Percentiles rank a stretch among this genome's conserved stretches.
Evolutionary conservation across 2,329 filamentous ascomycete species (phyloP).

Genomic region (Hortaea werneckii): DNA sequence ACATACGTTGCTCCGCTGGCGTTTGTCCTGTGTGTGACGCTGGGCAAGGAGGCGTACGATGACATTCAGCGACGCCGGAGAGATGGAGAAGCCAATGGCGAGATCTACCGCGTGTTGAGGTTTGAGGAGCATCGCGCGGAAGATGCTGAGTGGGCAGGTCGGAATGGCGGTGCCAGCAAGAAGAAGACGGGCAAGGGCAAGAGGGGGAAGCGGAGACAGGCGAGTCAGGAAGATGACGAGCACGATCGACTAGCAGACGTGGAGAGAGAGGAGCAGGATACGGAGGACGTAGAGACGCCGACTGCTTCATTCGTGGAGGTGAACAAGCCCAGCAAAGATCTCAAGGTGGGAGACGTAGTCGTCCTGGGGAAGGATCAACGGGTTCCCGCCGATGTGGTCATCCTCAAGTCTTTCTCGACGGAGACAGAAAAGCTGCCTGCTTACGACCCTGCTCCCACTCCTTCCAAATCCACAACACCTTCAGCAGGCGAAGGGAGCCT

Average conservation of each 20-base stretch:
- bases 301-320: constrained; percentile 47
- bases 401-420: constrained; percentile 67
- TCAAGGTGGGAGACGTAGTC: constrained; percentile 92
- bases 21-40: constrained; percentile 83
- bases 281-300: constrained; percentile 26
- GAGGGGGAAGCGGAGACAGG: constrained; percentile 20
- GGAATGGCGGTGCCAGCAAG: constrained; percentile 41
- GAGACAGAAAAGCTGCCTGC: constrained; percentile 33
- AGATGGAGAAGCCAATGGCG: constrained; percentile 89
- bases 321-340: constrained; percentile 70
- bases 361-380: constrained; percentile 87
- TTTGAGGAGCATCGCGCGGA: constrained; percentile 52
- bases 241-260: constrained; percentile 50
- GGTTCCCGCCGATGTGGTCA: constrained; percentile 87
- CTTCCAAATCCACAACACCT: constrained; percentile 25
- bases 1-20: constrained; percentile 89
- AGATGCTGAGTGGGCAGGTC: constrained; percentile 35
- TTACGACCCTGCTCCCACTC: constrained; percentile 17
- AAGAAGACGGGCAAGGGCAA: constrained; percentile 23
- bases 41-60: constrained; percentile 92
- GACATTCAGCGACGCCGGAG: constrained; percentile 77
- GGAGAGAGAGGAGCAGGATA: constrained; percentile 55
- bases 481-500: constrained; percentile 20
- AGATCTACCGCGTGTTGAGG: constrained; percentile 68
- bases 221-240: constrained; percentile 25